phyloP scores from a whole-genome alignment of 345 rosid genomes.

The Eucalyptus cloeziana region DNA sequence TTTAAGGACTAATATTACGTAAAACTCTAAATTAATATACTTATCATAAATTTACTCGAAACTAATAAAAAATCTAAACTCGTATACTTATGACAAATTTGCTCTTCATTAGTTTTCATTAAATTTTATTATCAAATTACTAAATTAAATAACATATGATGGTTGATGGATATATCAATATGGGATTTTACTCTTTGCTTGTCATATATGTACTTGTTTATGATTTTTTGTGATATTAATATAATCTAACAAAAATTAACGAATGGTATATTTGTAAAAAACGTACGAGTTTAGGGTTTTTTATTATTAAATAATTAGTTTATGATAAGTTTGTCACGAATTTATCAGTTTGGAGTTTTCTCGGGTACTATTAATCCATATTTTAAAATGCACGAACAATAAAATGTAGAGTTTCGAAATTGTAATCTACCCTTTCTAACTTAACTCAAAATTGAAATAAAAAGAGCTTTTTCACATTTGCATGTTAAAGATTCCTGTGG shows the following conservation, averaged over 20 bases:
- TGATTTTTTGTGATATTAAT: too few species aligned
- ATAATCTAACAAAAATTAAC: too few species aligned
- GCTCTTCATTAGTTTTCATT: fast-evolving
- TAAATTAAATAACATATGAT: too few species aligned
- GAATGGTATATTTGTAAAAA: too few species aligned
- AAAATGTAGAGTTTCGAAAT: neutral
- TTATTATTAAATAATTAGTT: too few species aligned
- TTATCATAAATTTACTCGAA: too few species aligned
- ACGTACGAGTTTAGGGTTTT: fast-evolving
- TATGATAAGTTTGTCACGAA: fast-evolving
- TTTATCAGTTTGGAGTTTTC: too few species aligned
- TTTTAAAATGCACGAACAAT: neutral
- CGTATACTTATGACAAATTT: too few species aligned
- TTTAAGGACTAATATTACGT: neutral
- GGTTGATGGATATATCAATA: fast-evolving
- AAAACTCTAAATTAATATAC: too few species aligned
- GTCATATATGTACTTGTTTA: fast-evolving
- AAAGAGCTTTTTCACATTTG: neutral
- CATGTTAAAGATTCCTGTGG: neutral
- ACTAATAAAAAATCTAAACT: fast-evolving
- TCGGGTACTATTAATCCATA: too few species aligned
- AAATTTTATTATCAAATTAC: too few species aligned
- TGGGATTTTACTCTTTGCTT: fast-evolving
- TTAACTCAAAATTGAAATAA: neutral
- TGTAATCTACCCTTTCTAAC: neutral